These are phyloP conservation scores for Paramecium pentaurelia DNA, from an alignment of 73 alveolate genomes.

Conservation along the genomic window DNA sequence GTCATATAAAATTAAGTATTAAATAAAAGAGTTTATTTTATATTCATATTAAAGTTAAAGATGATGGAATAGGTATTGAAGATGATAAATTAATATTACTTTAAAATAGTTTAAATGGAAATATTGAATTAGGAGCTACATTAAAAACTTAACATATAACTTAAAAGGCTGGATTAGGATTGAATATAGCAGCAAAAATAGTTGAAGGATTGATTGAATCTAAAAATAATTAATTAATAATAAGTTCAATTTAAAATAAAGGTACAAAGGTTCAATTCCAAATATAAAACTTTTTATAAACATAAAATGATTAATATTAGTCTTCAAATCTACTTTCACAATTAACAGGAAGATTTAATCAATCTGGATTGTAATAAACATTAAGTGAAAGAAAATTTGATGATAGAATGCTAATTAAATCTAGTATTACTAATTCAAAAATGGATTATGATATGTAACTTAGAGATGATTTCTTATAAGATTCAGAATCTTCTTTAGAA, in stretches of 20 bases:
- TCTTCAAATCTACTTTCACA: neutral
- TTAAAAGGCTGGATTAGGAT: neutral
- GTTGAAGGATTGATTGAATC: neutral
- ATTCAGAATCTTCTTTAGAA: neutral
- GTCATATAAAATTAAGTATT: neutral
- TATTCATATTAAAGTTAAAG: neutral
- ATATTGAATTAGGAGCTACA: neutral
- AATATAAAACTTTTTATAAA: neutral
- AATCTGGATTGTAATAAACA: neutral
- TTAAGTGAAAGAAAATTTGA: neutral
- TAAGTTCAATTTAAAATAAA: neutral
- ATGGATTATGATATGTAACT: neutral
- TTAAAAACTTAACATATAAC: neutral
- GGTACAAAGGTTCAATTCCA: neutral
- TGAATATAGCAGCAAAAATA: neutral
- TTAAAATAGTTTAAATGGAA: neutral
- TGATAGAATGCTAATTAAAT: neutral
- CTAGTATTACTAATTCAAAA: neutral
- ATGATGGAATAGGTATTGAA: constrained; percentile 3
- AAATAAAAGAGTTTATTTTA: neutral
- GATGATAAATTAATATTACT: neutral
- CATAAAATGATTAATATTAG: neutral
- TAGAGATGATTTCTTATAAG: neutral
- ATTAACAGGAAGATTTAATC: neutral
- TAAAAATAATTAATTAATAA: neutral